Base-by-base conservation (phyloP, 2,329 filamentous ascomycete genomes). In the Gliomastix tumulicola region DNA sequence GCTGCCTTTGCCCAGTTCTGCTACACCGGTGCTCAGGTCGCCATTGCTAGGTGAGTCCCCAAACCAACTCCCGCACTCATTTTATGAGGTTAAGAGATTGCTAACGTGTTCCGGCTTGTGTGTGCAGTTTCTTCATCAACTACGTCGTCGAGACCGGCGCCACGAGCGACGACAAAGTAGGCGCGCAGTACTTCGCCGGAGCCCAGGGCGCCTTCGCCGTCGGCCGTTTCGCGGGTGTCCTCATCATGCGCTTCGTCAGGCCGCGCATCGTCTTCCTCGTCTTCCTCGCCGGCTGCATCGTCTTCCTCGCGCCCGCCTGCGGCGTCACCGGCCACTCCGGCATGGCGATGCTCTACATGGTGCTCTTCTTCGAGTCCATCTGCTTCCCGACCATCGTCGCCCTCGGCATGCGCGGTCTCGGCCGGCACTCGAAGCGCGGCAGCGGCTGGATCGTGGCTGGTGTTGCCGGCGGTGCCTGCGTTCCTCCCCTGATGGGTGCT, bases 321-420 rank as follows among this genome's bases (percentile, higher is more conserved):
- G 11, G 18, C 11, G n/a, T 66, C 39, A 46, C 56, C 10, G 66
- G 60, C n/a, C 63, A 67, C 44, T 56, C 55, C 1, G 71, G 71
- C 31, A 61, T 78, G 42, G 63, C 68, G 6, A 78, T 87, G 68
- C 70, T 88, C 21, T 84, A 78, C 56, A 43, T 84, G 9, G 76
- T 81, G 7, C 68, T 88, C 18, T 88, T 89, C 65, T 89, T 89
- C 58, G 85, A 87, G 59, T 82, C 76, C 5, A 83, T 87, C 51
- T 84, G 81, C 56, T 90, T 89, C 66, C 84, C 85, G 0, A 88
- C 84, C 15, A 88, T 90, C 49, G 78, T 90, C 21, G 83, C 84
- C 5, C 68, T 89, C 4, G 82, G 82, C 8, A 86, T 88, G 66
- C 74, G 82, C 17, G 84, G 83, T 3, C 68, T 88, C 2, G 85